Base-by-base conservation (phyloP, 176 grass and related monocot species). In the Cenchrus purpureus region DNA sequence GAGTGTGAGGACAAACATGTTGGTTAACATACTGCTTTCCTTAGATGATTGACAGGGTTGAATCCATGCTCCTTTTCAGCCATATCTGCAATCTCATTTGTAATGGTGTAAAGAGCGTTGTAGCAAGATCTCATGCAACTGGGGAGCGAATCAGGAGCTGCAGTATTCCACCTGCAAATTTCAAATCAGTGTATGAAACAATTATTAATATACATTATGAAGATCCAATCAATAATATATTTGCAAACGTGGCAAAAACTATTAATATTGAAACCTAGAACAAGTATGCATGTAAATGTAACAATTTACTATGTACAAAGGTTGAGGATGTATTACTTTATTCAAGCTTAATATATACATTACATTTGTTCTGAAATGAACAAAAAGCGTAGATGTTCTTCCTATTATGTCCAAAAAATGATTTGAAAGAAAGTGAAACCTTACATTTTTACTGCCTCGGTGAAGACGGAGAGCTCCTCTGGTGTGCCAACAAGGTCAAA, bases 91-190 rank as follows among this genome's bases (percentile, higher is more conserved):
- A 92, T 90, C 31, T 90, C 86, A 79, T 88, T 84, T 10, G 90
- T 92, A 54, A 88, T 54, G 1, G 80, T 82, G 49, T 87, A 83
- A 48, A 97, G 63, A 48, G 70, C 82, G 11, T 48, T 88, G 71
- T 86, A 97, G 82, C 87, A 90, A 50, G 74, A 64, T 70, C 46
- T 82, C 94, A 97, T 94, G 54, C 81, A 94, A 28, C 11, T 28
- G 0, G 91, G 94, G 28, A 97, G 87, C 49, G 91, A 87, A 85
- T 83, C 63, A 7, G 60, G 31, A 55, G 68, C 79, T 10, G 34
- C 73, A 11, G 34, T 11, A 48, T 90, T 87, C 94, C 94, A 97
- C 59, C 91, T 97, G 52, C n/a, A 37, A 74, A n/a, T 49, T 74
- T 37, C 7, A 53, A 8, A 17, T 72, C 5, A 25, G 17, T 3